Base-by-base conservation (phyloP, 1,284 basidiomycete species). In the Trichosporon faecale region DNA sequence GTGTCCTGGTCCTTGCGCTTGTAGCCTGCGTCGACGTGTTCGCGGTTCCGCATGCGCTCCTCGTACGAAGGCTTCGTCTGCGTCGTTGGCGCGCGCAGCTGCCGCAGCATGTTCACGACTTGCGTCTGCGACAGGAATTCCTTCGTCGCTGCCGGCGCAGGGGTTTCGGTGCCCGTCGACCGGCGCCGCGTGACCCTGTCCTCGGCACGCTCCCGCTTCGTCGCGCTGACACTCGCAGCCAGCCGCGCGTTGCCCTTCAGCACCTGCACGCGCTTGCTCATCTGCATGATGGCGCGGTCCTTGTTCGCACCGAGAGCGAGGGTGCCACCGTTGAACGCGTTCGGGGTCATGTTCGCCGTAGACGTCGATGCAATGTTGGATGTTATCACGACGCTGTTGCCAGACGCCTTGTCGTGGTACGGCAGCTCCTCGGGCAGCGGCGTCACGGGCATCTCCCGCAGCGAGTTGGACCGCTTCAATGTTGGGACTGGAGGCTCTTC, bases 311-410 rank as follows among this genome's bases (percentile, higher is more conserved):
- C 78, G 31, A 81, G 74, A 49, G 72, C 70, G 2, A 74, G 73
- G 2, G 18, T n/a, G n/a, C n/a, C 40, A 44, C 40, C 40, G 9
- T 73, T 55, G 55, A 75, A 70, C 21, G 74, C 70, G 23, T 73
- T 75, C 2, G 79, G 79, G 0, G 79, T 78, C 66, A 73, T 61
- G 66, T 76, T 61, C 64, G 81, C 81, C 18, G 84, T 85, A 14
- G 92, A 93, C 3, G 95, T 97, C 4, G 93, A 94, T 8, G 92
- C 92, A 63, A 91, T 90, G 60, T 91, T 92, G 12, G 93, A 95
- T 1, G 96, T 95, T 78, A 98, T 90, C 55, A 89, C 88, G 65
- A 98, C 93, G 75, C 93, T 96, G 84, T 99, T 99, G 18, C 95
- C 95, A 1, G 95, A 97, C 3, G 95, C 95, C 63, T 94, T 93